phyloP scores from a whole-genome alignment of 2,329 filamentous ascomycete genomes.

The Fusarium miscanthi region DNA sequence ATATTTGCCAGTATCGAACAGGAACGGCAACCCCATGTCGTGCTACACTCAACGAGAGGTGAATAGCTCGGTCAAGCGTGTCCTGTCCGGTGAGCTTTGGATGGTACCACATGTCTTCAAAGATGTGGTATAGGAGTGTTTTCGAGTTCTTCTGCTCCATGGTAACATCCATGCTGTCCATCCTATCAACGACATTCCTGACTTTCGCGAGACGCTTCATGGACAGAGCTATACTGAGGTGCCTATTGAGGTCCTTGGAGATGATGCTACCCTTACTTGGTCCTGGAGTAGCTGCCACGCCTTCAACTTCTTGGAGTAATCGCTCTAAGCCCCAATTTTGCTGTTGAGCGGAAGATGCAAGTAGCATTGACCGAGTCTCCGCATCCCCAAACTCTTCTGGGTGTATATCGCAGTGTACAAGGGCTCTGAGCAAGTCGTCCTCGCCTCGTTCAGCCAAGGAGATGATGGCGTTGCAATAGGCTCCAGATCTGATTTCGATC shows the following conservation, averaged over 20 bases:
- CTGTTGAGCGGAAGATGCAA: constrained; percentile 46
- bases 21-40: constrained; percentile 51
- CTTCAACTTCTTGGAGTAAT: constrained; percentile 58
- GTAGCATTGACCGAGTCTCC: constrained; percentile 54
- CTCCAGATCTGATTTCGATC: constrained; percentile 70
- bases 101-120: constrained; percentile 46
- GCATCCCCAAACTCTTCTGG: constrained; percentile 66
- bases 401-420: constrained; percentile 64
- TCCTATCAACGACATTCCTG: constrained; percentile 47
- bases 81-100: constrained; percentile 34
- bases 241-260: constrained; percentile 41
- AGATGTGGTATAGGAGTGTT: constrained; percentile 42
- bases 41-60: constrained; percentile 45
- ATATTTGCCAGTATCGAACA: constrained; percentile 54
- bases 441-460: constrained; percentile 70
- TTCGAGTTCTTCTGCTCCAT: constrained; percentile 46
- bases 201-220: constrained; percentile 35
- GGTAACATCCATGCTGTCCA: constrained; percentile 47
- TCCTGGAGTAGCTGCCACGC: constrained; percentile 11
- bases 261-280: constrained; percentile 31
- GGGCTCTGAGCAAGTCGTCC: constrained; percentile 57
- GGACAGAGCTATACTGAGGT: constrained; percentile 24
- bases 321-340: constrained; percentile 55
- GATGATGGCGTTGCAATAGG: constrained; percentile 73
- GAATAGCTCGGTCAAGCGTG: constrained; percentile 48